Base-by-base conservation (phyloP, 192 early-diverging fungal species). In the Gigaspora rosea region DNA sequence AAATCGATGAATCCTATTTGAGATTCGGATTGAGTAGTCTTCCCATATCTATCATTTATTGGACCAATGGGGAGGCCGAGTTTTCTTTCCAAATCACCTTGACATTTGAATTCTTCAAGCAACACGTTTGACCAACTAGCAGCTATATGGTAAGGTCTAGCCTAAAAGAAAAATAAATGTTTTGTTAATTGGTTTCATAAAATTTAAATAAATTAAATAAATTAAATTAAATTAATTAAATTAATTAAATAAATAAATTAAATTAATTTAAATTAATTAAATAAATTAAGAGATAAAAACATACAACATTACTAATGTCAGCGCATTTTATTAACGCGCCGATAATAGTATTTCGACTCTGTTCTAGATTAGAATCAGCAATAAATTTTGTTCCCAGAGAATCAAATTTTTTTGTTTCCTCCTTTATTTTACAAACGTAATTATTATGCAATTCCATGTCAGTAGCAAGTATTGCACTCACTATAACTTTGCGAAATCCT, bases 371-470 rank as follows among this genome's bases (percentile, higher is more conserved):
- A 12, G 85, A 82, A 32, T 82, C 77, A 18, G 52, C 4, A n/a
- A 11, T 2, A 5, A 54, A 85, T 82, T 78, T 57, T 9, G 76
- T n/a, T 63, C 81, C 78, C 5, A 62, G 20, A 12, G 80, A 68
- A 73, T 81, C 75, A 50, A 92, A 82, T 70, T 90, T 87, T 70
- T 85, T 78, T 57, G 82, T 79, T 75, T 90, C 88, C 10, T 89
- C 88, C 57, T 87, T 88, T 82, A 92, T 88, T 79, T 92, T 91
- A 78, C 81, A 81, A 32, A 93, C 91, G 80, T 92, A 94, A 67
- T 93, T 92, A 79, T 87, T 89, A 75, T 94, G 92, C 41, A 92
- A 86, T 33, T 88, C 88, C 93, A 94, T 94, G 76, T 94, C 93
- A 0, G 93, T 94, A 2, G 93, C 92, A 58, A 94, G 74, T 51